A percentile compares a stretch with the other conserved stretches of the same genome.
These are phyloP conservation scores for Colletotrichum sp. DNA, from an alignment of 2,329 filamentous ascomycete species.

Conservation along the genomic window DNA sequence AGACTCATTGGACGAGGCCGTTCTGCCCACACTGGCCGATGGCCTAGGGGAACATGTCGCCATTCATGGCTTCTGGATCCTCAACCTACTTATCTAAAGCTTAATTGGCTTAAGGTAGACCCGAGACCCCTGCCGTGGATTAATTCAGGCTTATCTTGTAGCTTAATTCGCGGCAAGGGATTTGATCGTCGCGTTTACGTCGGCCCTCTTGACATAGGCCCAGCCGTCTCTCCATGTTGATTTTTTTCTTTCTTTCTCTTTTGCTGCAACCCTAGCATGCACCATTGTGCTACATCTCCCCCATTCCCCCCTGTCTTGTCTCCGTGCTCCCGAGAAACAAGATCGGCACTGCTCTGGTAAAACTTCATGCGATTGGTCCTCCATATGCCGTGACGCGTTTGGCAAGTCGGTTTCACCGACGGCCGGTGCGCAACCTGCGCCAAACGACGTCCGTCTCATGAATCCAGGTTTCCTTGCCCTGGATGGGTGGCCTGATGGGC, in stretches of 20 bases:
- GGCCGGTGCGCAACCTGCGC: background rate
- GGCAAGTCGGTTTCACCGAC: background rate
- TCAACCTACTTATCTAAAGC: background rate
- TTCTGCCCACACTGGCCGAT: background rate
- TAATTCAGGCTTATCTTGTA: background rate
- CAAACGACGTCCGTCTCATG: constrained; percentile 5
- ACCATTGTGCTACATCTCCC: background rate
- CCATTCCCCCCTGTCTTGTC: background rate
- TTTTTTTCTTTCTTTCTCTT: background rate
- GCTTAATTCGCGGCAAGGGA: background rate
- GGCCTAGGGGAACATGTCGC: background rate
- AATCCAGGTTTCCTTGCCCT: background rate
- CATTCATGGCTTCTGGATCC: background rate
- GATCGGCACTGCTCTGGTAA: background rate
- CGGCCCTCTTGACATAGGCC: background rate
- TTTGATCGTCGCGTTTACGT: background rate
- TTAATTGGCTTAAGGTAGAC: background rate
- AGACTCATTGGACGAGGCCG: background rate
- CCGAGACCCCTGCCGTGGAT: background rate
- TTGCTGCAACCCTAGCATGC: background rate
- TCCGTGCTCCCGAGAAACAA: background rate
- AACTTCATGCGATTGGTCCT: background rate
- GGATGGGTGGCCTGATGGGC: background rate
- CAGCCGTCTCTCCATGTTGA: background rate
- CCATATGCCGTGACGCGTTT: background rate